Conservation (phyloP, 2,329 filamentous ascomycete genomes). For the Fusarium sp. region DNA sequence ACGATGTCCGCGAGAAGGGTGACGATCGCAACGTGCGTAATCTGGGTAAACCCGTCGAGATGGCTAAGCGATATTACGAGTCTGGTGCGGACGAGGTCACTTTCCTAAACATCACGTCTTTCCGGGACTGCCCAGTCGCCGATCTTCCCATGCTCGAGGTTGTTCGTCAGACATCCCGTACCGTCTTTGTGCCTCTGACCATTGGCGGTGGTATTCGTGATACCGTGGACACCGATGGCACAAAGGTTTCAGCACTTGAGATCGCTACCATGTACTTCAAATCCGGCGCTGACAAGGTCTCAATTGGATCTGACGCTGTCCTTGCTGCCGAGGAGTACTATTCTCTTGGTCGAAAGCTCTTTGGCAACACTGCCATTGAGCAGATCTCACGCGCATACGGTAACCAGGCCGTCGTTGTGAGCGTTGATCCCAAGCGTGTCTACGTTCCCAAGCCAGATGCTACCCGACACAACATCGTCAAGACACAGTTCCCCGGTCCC, state of each 20-base stretch:
- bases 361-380: conserved; percentile 91
- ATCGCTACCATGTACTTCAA: conserved; percentile 98
- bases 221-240: conserved; percentile 88
- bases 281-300: conserved; percentile 96
- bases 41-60: conserved; percentile 94
- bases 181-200: conserved; percentile 95
- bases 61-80: conserved; percentile 93
- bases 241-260: conserved; percentile 86
- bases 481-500: conserved; percentile 76
- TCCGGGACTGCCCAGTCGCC: conserved; percentile 91
- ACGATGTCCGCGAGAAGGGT: conserved; percentile 93
- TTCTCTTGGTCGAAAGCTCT: conserved; percentile 72
- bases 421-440: conserved; percentile 90
- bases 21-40: conserved; percentile 78
- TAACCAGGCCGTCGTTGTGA: conserved; percentile 95
- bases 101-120: conserved; percentile 98
- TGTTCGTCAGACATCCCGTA: conserved; percentile 83
- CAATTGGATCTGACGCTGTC: conserved; percentile 95
- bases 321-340: conserved; percentile 93
- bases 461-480: conserved; percentile 76
- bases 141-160: conserved; percentile 98
- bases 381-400: conserved; percentile 94
- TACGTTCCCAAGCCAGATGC: conserved; percentile 82
- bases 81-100: conserved; percentile 97
- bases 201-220: conserved; percentile 96